Evolutionary conservation across 208 protist genomes (phyloP).

Genomic region (Acanthamoeba quina): DNA sequence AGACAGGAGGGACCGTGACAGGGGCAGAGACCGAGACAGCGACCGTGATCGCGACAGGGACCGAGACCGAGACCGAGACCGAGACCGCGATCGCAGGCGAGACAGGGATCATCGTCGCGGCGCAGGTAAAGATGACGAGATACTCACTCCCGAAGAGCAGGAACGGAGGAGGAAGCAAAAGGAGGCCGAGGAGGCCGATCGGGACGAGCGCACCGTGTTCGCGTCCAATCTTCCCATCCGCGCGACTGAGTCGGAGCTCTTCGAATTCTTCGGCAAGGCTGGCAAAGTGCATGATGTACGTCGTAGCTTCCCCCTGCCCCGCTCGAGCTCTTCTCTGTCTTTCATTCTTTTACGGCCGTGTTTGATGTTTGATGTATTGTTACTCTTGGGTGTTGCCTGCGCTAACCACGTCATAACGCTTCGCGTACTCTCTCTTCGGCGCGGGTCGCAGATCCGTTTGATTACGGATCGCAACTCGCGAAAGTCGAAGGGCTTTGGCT

Average conservation of each 20-base stretch:
- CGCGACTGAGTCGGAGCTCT: constrained; percentile 79
- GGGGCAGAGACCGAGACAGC: not conserved
- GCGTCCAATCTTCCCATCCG: constrained; percentile 79
- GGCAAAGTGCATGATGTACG: constrained; percentile 82
- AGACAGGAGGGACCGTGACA: constrained; percentile 45
- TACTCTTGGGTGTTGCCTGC: not conserved
- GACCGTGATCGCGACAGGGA: constrained; percentile 3
- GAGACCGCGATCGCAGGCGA: not conserved
- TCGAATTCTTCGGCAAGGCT: constrained; percentile 81
- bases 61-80: not conserved
- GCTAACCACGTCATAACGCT: no score
- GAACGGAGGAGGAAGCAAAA: constrained; percentile 35
- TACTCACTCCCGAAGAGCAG: constrained; percentile 56
- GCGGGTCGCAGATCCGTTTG: constrained; percentile 44
- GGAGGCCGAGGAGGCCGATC: constrained; percentile 70
- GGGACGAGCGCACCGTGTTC: constrained; percentile 78
- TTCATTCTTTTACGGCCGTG: not conserved
- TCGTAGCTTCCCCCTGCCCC: not conserved
- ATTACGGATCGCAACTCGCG: constrained; percentile 81
- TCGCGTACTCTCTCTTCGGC: not conserved
- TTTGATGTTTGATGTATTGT: not conserved
- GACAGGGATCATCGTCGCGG: constrained; percentile 11
- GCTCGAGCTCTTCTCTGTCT: not conserved
- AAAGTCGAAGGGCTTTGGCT: constrained; percentile 83
- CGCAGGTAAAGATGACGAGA: constrained; percentile 37